A percentile compares a stretch with the other conserved stretches of the same genome.
Conservation (phyloP, 495 filamentous ascomycete genomes). For the Daldinia childiae region DNA sequence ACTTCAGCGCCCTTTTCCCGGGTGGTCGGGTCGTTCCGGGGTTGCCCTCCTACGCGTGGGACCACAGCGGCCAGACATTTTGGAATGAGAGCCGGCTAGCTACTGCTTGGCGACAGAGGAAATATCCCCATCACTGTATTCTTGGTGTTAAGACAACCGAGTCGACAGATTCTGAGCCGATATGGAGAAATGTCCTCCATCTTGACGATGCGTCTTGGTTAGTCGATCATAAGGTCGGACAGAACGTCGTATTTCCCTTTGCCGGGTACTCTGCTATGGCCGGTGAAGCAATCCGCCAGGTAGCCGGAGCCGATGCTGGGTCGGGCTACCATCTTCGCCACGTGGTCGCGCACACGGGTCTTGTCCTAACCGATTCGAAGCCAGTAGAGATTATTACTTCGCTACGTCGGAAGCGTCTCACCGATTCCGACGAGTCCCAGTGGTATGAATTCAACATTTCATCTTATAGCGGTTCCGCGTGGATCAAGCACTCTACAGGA, state of each 20-base stretch:
- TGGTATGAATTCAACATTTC: conserved; percentile 60
- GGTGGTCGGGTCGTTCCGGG: conserved; percentile 47
- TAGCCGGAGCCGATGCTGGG: conserved; percentile 32
- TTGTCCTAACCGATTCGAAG: conserved; percentile 50
- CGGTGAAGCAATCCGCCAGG: conserved; percentile 55
- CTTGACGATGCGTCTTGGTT: conserved; percentile 58
- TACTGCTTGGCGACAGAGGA: conserved; percentile 52
- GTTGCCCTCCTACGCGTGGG: conserved; percentile 57
- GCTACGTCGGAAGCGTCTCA: conserved; percentile 48
- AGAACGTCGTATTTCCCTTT: conserved; percentile 55
- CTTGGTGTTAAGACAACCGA: conserved; percentile 54
- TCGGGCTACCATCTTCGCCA: conserved; percentile 49
- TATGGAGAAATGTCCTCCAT: conserved; percentile 58
- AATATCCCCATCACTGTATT: conserved; percentile 55
- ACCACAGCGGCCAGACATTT: conserved; percentile 41
- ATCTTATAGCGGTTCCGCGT: conserved; percentile 48
- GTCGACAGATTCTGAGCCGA: conserved; percentile 48
- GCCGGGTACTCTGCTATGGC: conserved; percentile 59
- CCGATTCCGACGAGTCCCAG: conserved; percentile 47
- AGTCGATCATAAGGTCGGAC: conserved; percentile 53
- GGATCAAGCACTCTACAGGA: conserved; percentile 57
- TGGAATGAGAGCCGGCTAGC: conserved; percentile 59
- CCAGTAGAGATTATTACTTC: conserved; percentile 54
- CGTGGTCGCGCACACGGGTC: conserved; percentile 46
- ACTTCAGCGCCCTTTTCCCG: conserved; percentile 38